Conservation (phyloP, 1,284 basidiomycete species). For the Melampsora americana region DNA sequence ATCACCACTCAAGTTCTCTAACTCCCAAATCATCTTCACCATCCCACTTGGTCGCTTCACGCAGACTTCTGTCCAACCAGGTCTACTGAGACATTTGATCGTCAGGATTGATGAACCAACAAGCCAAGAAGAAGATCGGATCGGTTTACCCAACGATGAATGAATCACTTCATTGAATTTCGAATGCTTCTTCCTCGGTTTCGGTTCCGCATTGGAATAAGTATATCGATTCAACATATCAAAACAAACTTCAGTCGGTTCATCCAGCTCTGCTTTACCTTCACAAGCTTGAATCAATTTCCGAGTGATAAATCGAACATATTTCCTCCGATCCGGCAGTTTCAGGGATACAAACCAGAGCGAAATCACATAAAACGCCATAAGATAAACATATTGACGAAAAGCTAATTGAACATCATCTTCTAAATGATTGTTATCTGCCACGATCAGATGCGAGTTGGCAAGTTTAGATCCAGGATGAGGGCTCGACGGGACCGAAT, state of each 20-base stretch:
- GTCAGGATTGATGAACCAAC: slow-evolving; percentile 83
- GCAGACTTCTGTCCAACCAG: slow-evolving; percentile 85
- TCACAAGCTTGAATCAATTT: slow-evolving; percentile 86
- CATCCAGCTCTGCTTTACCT: slow-evolving; percentile 70
- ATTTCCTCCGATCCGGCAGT: slow-evolving; percentile 74
- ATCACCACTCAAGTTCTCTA: slow-evolving; percentile 74
- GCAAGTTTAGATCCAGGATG: slow-evolving; percentile 13
- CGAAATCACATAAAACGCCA: slow-evolving; percentile 64
- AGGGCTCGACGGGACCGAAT: neutral
- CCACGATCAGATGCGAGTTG: neutral
- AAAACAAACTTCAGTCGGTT: slow-evolving; percentile 91
- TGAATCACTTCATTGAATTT: slow-evolving; percentile 60
- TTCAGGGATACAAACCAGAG: slow-evolving; percentile 91
- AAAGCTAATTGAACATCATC: slow-evolving; percentile 46
- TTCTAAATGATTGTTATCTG: neutral
- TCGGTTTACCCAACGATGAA: slow-evolving; percentile 52
- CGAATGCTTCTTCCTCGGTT: slow-evolving; percentile 72
- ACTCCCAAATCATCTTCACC: slow-evolving; percentile 74
- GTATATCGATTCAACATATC: slow-evolving; percentile 96
- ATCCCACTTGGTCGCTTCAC: slow-evolving; percentile 85
- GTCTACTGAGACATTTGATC: slow-evolving; percentile 67
- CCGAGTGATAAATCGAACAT: slow-evolving; percentile 81
- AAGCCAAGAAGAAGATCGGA: slow-evolving; percentile 75
- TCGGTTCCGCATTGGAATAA: slow-evolving; percentile 87
- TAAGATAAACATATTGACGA: slow-evolving; percentile 54